phyloP scores from a whole-genome alignment of 2,329 filamentous ascomycete species.

The Alternaria tenuissima region DNA sequence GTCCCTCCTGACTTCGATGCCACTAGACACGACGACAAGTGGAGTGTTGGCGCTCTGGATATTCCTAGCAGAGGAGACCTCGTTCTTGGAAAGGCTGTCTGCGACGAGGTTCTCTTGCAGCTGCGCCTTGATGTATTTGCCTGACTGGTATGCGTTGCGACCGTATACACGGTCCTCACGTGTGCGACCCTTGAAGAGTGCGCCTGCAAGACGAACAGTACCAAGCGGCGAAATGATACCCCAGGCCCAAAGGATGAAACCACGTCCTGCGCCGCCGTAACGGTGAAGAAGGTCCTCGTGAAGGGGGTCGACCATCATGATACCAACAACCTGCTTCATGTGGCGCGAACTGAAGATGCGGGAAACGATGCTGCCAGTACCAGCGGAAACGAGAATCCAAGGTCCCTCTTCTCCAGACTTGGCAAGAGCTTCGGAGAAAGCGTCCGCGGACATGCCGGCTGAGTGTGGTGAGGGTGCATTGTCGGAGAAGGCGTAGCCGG shows the following conservation, averaged over 20 bases:
- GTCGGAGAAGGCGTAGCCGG: constrained; percentile 87
- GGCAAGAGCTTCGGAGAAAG: constrained; percentile 84
- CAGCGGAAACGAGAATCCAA: constrained; percentile 87
- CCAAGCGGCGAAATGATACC: constrained; percentile 89
- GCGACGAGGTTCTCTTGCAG: constrained; percentile 93
- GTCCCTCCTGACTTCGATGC: constrained; percentile 71
- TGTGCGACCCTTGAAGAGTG: constrained; percentile 80
- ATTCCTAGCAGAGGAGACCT: constrained; percentile 77
- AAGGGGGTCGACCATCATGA: constrained; percentile 86
- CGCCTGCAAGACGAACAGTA: constrained; percentile 79
- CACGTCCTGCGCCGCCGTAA: constrained; percentile 72
- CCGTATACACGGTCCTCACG: constrained; percentile 88
- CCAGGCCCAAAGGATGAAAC: constrained; percentile 85
- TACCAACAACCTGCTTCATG: constrained; percentile 73
- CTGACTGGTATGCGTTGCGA: constrained; percentile 76
- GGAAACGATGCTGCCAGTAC: constrained; percentile 86
- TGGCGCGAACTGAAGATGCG: constrained; percentile 91
- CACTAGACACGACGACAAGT: constrained; percentile 83
- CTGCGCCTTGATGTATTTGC: constrained; percentile 87
- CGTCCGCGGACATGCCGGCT: constrained; percentile 90
- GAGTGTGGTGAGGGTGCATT: constrained; percentile 93
- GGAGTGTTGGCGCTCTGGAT: constrained; percentile 82
- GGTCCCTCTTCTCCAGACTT: constrained; percentile 83
- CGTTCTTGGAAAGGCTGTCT: constrained; percentile 81
- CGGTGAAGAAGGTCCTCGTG: constrained; percentile 84